Base-by-base conservation (phyloP, 2,329 filamentous ascomycete genomes). In the Fusarium tricinctum region DNA sequence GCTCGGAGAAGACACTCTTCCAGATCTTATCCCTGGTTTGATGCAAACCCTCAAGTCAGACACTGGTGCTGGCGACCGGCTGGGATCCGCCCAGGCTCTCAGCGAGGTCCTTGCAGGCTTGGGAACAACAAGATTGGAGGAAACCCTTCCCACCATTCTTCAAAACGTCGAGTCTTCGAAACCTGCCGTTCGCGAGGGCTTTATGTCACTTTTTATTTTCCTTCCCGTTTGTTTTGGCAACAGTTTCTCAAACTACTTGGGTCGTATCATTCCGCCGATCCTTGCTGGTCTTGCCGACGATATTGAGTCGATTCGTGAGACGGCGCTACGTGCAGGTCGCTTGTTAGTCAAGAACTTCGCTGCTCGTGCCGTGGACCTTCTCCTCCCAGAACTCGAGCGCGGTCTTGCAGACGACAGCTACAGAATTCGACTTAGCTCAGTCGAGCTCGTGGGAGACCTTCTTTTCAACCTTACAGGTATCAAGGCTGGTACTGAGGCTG, bases 161-260 rank as follows among this genome's bases (percentile, higher is more conserved):
- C 95, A 98, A 75, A 99, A 99, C 75, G 95, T 97, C 70, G 90
- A 93, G 72, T 98, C 95, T 74, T 89, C 91, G 71, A 97, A 97
- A 80, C 79, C 96, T 19, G 89, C 94, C 55, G 93, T 99, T 68
- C 90, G 96, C 74, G 96, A 99, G 84, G 96, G 96, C 45, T 99
- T 99, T 83, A 99, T 99, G 96, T 97, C 96, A 9, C 87, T 99
- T 40, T 99, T 99, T 81, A 98, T 99, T 71, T 99, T 97, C 87
- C 89, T 99, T 82, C 96, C 96, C 14, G 96, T 97, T 53, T 99
- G 96, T 82, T 99, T 99, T 75, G 96, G 96, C 75, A 99, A 99
- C 85, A 97, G 94, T 79, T 99, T 99, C 76, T 92, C 96, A 72
- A 94, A 93, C 77, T 99, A 99, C 76, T 90, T 99, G 64, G 93